Evolutionary conservation across 2,329 filamentous ascomycete species (phyloP), one percentile per base, ranked within the genome.

Genomic region (Aurifilum marmelostoma): DNA sequence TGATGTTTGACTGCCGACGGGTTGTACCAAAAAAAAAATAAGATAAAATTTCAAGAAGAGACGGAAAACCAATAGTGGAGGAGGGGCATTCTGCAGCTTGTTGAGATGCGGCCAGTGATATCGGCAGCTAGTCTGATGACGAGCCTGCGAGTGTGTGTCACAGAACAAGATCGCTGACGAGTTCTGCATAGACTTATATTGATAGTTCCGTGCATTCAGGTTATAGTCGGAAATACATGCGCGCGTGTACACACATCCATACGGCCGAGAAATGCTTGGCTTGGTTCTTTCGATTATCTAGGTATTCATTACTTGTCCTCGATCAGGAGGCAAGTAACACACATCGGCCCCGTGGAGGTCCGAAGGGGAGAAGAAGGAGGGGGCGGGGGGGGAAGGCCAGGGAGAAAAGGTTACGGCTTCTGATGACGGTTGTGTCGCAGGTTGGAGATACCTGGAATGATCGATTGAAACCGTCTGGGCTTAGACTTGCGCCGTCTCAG

Each of bases 61-160:
- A 21, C n/a, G n/a, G n/a, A 9, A 47, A 56, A 64, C 18, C n/a
- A 12, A 61, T 32, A 37, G 41, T 56, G 58, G n/a, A 27, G 47
- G 52, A 63, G 14, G 64, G 65, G 21, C 16, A 47, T 60, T 41
- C 61, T 54, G 41, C 65, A 61, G 21, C 59, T 52, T 52, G 39
- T 52, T 32, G 63, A 21, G 24, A 16, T 58, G 54, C 9, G 58
- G 39, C 60, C 60, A 67, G 37, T 59, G 34, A 59, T 50, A 58
- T 63, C 50, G 54, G 60, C 50, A 34, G 60, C 61, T 58, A 32
- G 34, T 12, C 54, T 65, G 61, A 67, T 50, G 29, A 41, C 65
- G 43, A 63, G 60, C 41, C 41, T 18, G 18, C 6, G 16, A 18
- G 16, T n/a, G 41, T 43, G 41, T 65, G 68, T 60, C 65, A 68